Evolutionary conservation across 2,329 filamentous ascomycete species (phyloP).

Genomic region (Aspergillus piperis): DNA sequence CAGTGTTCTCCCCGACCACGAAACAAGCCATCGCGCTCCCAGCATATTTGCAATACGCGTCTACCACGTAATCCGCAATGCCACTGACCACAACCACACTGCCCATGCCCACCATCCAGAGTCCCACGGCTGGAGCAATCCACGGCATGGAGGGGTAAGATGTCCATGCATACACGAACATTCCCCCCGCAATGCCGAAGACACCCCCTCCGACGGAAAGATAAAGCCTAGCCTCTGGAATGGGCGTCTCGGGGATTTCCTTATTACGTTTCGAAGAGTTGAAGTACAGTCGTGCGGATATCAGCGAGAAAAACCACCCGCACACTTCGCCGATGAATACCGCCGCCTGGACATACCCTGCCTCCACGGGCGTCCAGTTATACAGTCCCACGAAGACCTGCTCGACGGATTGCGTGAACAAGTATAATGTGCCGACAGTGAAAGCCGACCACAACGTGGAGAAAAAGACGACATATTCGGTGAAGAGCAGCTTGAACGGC

Average conservation of each 20-base stretch:
- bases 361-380: conserved; percentile 31
- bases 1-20: conserved; percentile 47
- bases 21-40: conserved; percentile 51
- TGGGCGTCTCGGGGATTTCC: conserved; percentile 42
- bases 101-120: conserved; percentile 43
- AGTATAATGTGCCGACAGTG: conserved; percentile 46
- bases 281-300: conserved; percentile 27
- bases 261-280: conserved; percentile 39
- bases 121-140: conserved; percentile 37
- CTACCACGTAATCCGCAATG: conserved; percentile 52
- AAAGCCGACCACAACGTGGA: conserved; percentile 49
- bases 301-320: conserved; percentile 37
- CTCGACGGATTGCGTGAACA: conserved; percentile 47
- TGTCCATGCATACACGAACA: conserved; percentile 43
- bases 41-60: conserved; percentile 53
- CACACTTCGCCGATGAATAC: conserved; percentile 46
- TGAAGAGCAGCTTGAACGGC: conserved; percentile 41
- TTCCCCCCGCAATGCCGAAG: conserved; percentile 38
- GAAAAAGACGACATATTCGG: conserved; percentile 46
- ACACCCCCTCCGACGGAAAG: conserved; percentile 39
- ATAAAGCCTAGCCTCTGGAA: conserved; percentile 49
- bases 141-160: conserved; percentile 34
- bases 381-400: conserved; percentile 43
- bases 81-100: conserved; percentile 49
- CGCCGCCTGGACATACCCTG: conserved; percentile 44